A percentile compares a stretch with the other conserved stretches of the same genome.
phyloP scores from a whole-genome alignment of 306 rosid species.

The Quercus agrifolia region DNA sequence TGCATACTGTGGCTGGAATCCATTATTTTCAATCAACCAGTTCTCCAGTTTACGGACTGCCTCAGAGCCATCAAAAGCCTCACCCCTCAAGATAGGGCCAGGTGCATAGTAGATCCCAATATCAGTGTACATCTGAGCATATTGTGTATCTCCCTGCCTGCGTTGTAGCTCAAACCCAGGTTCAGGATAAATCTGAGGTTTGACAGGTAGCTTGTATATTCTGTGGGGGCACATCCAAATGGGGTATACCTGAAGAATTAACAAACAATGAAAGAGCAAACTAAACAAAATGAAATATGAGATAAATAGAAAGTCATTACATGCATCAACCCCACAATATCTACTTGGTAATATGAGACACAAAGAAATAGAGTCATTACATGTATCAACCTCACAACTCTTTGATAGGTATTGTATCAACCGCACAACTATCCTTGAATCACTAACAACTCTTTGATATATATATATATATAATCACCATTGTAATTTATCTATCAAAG shows the following conservation, averaged over 20 bases:
- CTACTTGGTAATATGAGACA: no score
- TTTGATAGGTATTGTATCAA: not conserved
- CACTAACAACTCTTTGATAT: not conserved
- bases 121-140: constrained; percentile 93
- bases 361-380: no score
- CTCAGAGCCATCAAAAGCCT: constrained; percentile 75
- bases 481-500: not conserved
- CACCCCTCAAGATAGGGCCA: constrained; percentile 91
- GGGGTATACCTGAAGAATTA: constrained; percentile 67
- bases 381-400: not conserved
- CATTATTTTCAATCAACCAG: constrained; percentile 89
- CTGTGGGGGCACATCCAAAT: constrained; percentile 96
- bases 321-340: no score
- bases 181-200: constrained; percentile 77
- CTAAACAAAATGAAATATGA: not conserved
- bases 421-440: not conserved
- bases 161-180: constrained; percentile 84
- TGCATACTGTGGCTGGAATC: constrained; percentile 92
- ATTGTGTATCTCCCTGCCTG: constrained; percentile 87
- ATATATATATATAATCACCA: not conserved
- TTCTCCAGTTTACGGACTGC: constrained; percentile 79
- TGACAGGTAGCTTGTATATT: constrained; percentile 69
- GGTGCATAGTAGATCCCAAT: constrained; percentile 93
- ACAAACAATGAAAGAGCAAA: not conserved
- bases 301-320: not conserved